These are phyloP conservation scores for Agapanthus africanus DNA, from an alignment of 106 monocot species.

Conservation along the genomic window DNA sequence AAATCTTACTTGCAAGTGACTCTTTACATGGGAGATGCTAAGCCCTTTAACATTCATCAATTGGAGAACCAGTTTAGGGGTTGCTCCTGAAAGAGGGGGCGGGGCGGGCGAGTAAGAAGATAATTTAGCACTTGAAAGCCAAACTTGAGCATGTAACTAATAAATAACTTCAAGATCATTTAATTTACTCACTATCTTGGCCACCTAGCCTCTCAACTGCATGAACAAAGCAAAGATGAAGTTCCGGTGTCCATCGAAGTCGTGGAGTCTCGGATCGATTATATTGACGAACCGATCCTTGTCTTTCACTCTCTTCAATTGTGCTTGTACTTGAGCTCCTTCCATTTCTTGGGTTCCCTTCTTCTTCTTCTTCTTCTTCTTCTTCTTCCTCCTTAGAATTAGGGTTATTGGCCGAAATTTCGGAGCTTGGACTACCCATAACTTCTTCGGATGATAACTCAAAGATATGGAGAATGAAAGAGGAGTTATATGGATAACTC, in stretches of 20 bases:
- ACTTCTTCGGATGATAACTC: too few species aligned
- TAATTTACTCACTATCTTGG: constrained; percentile 55
- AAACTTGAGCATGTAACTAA: too few species aligned
- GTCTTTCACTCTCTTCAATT: constrained; percentile 35
- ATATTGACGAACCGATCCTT: constrained; percentile 48
- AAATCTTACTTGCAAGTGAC: constrained; percentile 79
- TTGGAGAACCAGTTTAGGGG: constrained; percentile 76
- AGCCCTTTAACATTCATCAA: constrained; percentile 71
- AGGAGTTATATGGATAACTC: too few species aligned
- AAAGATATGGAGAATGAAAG: too few species aligned
- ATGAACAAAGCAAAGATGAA: constrained; percentile 54
- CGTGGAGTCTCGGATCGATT: constrained; percentile 56
- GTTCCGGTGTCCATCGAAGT: constrained; percentile 83
- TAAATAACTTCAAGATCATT: too few species aligned
- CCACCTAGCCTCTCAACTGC: constrained; percentile 80
- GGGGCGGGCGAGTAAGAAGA: too few species aligned
- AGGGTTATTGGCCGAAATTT: background rate
- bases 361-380: constrained; percentile 7
- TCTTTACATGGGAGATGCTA: constrained; percentile 79
- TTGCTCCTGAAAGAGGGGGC: constrained; percentile 52
- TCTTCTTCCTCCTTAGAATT: constrained; percentile 17
- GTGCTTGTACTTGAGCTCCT: constrained; percentile 38
- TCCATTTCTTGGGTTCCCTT: constrained; percentile 13
- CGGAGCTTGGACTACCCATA: too few species aligned
- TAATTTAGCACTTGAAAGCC: too few species aligned